A percentile compares a stretch with the other conserved stretches of the same genome.
These are phyloP conservation scores for Paxillus involutus DNA, from an alignment of 768 basidiomycete genomes.

Conservation along the genomic window DNA sequence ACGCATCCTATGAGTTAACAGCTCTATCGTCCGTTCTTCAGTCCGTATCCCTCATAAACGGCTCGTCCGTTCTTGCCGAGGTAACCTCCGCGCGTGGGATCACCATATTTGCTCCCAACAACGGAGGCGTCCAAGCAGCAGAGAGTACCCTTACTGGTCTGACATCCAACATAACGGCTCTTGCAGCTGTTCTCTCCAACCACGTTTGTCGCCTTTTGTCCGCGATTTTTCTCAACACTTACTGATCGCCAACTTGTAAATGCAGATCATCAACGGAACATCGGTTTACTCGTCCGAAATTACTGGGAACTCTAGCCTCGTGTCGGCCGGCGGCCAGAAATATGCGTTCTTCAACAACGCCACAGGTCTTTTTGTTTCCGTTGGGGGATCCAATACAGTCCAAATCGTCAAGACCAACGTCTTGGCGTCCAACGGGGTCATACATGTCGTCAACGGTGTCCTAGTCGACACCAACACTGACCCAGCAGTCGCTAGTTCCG, in stretches of 20 bases:
- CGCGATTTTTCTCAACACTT: neutral
- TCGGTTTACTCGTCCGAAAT: conserved; percentile 61
- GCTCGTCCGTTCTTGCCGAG: conserved; percentile 25
- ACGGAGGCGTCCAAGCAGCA: conserved; percentile 45
- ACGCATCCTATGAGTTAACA: conserved; percentile 40
- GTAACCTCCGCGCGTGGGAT: conserved; percentile 46
- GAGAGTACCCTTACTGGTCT: conserved; percentile 33
- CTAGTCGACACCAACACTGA: conserved; percentile 47
- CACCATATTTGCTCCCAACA: conserved; percentile 67
- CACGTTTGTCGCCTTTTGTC: conserved; percentile 44
- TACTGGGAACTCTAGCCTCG: conserved; percentile 33
- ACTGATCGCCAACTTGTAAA: neutral
- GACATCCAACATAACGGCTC: conserved; percentile 44
- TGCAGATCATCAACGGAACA: conserved; percentile 65
- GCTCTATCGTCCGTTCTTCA: conserved; percentile 19
- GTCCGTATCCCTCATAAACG: conserved; percentile 21
- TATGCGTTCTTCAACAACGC: conserved; percentile 53
- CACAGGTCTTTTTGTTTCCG: conserved; percentile 56
- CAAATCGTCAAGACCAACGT: conserved; percentile 59
- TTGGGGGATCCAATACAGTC: conserved; percentile 44
- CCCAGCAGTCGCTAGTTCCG: conserved; percentile 46
- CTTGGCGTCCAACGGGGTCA: conserved; percentile 64
- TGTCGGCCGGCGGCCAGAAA: conserved; percentile 57
- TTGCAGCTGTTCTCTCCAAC: conserved; percentile 51
- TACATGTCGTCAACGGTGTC: conserved; percentile 60